Percentiles rank a stretch among this genome's conserved stretches.
These are phyloP conservation scores for Euphorbia lathyris DNA, from an alignment of 345 rosid genomes.

Conservation along the genomic window DNA sequence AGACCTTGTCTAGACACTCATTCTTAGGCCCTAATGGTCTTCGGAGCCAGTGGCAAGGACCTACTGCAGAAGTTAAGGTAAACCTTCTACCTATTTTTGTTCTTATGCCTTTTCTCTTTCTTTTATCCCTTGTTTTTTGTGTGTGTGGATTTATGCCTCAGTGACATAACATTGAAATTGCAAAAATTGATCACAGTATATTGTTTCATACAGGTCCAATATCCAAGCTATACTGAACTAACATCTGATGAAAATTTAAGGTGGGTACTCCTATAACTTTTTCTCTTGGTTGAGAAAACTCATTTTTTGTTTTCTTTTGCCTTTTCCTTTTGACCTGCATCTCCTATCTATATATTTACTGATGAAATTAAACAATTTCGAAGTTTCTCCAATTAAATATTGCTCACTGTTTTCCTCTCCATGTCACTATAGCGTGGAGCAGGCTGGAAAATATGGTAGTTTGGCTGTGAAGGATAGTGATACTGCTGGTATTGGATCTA, in stretches of 20 bases:
- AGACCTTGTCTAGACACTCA: conserved; percentile 92
- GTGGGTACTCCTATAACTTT: conserved; percentile 29
- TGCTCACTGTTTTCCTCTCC: conserved; percentile 20
- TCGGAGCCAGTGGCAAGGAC: conserved; percentile 80
- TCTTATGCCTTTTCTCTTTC: neutral
- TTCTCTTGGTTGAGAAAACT: conserved; percentile 8
- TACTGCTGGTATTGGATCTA: conserved; percentile 38
- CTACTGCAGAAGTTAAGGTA: conserved; percentile 75
- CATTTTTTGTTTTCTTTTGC: conserved; percentile 8
- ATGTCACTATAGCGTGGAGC: conserved; percentile 42
- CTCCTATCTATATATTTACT: neutral
- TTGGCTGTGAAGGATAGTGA: conserved; percentile 42
- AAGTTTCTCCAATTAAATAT: conserved; percentile 2
- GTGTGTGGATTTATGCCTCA: neutral
- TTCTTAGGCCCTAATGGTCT: conserved; percentile 89
- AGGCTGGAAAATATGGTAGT: conserved; percentile 39
- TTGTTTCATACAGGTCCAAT: conserved; percentile 54
- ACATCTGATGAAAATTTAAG: conserved; percentile 41
- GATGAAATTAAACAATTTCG: conserved; percentile 3
- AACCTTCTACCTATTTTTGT: conserved; percentile 3
- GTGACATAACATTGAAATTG: conserved; percentile 4
- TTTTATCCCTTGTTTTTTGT: neutral
- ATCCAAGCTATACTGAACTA: conserved; percentile 69
- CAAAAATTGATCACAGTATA: conserved; percentile 18
- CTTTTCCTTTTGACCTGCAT: neutral